Percentiles rank a stretch among this genome's conserved stretches.
phyloP scores from a whole-genome alignment of 768 basidiomycete genomes.

The Boletus rufocinnamomeus region DNA sequence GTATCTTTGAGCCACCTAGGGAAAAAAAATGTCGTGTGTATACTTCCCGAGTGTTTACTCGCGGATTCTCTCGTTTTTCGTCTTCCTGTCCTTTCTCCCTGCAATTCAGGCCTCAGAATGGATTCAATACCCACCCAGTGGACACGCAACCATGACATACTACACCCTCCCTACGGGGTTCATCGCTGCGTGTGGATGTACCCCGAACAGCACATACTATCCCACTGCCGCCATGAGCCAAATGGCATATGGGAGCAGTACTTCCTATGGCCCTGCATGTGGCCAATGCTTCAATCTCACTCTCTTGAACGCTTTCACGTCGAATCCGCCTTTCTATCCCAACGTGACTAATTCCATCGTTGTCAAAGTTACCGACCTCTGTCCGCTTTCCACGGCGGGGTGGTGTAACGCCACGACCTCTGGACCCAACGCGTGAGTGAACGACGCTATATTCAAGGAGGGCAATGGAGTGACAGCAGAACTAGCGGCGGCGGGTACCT shows the following conservation, averaged over 20 bases:
- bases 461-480: slow-evolving; percentile 1
- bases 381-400: slow-evolving; percentile 59
- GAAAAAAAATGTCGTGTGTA: slow-evolving; percentile 20
- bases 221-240: slow-evolving; percentile 82
- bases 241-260: slow-evolving; percentile 76
- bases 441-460: neutral
- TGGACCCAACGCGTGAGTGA: slow-evolving; percentile 63
- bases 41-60: slow-evolving; percentile 7
- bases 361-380: slow-evolving; percentile 80
- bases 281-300: slow-evolving; percentile 81
- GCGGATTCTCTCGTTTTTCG: slow-evolving; percentile 24
- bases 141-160: slow-evolving; percentile 78
- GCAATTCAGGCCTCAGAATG: slow-evolving; percentile 42
- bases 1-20: slow-evolving; percentile 7
- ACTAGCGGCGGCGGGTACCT: slow-evolving; percentile 65
- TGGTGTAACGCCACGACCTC: slow-evolving; percentile 72
- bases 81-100: slow-evolving; percentile 30
- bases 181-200: slow-evolving; percentile 78
- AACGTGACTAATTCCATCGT: slow-evolving; percentile 58
- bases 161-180: slow-evolving; percentile 51
- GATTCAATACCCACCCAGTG: slow-evolving; percentile 64
- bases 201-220: slow-evolving; percentile 59
- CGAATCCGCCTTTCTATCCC: slow-evolving; percentile 72
- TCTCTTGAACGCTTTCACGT: slow-evolving; percentile 64
- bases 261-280: slow-evolving; percentile 71